A percentile compares a stretch with the other conserved stretches of the same genome.
These are phyloP conservation scores for Globisporangium heterothallicum DNA, from an alignment of 352 stramenopile species.

Conservation along the genomic window DNA sequence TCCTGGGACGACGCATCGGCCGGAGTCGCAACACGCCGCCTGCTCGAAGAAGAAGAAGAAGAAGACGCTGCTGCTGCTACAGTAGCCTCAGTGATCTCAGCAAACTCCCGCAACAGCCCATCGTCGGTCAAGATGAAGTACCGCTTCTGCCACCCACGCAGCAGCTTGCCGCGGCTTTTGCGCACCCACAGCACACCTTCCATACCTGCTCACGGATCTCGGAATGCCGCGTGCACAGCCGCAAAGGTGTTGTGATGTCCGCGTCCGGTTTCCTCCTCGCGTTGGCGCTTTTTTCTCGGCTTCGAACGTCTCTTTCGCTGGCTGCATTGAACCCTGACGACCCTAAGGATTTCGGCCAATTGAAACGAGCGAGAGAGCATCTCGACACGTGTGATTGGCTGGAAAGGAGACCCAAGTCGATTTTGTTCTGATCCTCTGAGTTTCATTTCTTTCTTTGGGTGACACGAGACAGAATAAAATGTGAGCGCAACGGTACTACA, in stretches of 20 bases:
- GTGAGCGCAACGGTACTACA: neutral
- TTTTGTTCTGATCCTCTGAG: no score
- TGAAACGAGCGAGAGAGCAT: no score
- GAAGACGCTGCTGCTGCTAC: neutral
- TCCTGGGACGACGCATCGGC: neutral
- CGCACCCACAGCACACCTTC: slow-evolving; percentile 56
- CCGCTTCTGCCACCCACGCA: slow-evolving; percentile 64
- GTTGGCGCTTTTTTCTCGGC: no score
- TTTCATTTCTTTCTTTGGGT: no score
- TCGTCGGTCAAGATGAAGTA: slow-evolving; percentile 54
- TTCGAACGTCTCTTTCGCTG: no score
- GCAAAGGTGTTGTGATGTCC: no score
- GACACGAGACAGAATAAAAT: neutral
- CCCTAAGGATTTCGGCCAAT: no score
- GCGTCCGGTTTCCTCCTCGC: no score
- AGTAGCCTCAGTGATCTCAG: slow-evolving; percentile 16
- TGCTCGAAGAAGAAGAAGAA: neutral
- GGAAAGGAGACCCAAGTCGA: no score
- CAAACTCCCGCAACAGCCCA: slow-evolving; percentile 49
- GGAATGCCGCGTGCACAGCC: no score
- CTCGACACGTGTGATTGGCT: no score
- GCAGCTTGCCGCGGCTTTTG: slow-evolving; percentile 41
- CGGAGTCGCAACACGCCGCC: neutral
- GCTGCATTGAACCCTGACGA: no score
- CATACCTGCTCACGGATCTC: slow-evolving; percentile 23